Base-by-base conservation (phyloP, 1,284 basidiomycete genomes). In the Ustilago cynodontis region DNA sequence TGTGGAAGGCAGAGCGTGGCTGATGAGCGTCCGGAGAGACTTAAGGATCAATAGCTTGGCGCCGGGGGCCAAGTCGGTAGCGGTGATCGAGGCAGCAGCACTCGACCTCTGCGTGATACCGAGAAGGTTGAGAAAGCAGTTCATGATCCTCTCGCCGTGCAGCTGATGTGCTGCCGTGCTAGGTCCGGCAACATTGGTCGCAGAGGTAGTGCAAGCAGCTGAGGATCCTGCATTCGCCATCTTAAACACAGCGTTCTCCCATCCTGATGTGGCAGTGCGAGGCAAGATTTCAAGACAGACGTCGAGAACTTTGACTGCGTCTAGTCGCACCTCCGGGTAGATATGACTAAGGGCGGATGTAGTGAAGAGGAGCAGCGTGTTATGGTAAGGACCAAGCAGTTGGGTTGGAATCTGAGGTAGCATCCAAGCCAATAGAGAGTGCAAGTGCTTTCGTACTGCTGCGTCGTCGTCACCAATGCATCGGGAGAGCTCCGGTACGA, bases 301-400 rank as follows among this genome's bases (percentile, higher is more conserved):
- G 81, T 93, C 90, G 55, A 99, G 87, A 72, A 95, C 90, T 28
- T 91, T 90, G 71, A 96, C 89, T 1, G 94, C 94, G 83, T 98
- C 96, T 50, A 98, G 89, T 10, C 94, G 90, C 65, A 98, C 93
- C 80, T 95, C 93, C 10, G 94, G 94, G 85, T 95, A 96, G 65
- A 99, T 97, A 82, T 97, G 93, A 0, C 94, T 95, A 85, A 97
- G 92, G 0, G 94, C 94, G 4, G 95, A 96, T 1, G 93, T 91
- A 0, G 92, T 91, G 86, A 94, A 97, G 92, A 89, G 4, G 91
- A 89, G 84, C 94, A 94, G 8, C 92, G 94, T 3, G 88, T 80
- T 1, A 94, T 86, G 60, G 90, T 89, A 58, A 90, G 89, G 93
- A 92, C 70, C 63, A 26, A 67, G 56, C 56, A 58, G 66, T 82